phyloP scores from a whole-genome alignment of 768 basidiomycete genomes.

The Neoboletus brunneissimus region DNA sequence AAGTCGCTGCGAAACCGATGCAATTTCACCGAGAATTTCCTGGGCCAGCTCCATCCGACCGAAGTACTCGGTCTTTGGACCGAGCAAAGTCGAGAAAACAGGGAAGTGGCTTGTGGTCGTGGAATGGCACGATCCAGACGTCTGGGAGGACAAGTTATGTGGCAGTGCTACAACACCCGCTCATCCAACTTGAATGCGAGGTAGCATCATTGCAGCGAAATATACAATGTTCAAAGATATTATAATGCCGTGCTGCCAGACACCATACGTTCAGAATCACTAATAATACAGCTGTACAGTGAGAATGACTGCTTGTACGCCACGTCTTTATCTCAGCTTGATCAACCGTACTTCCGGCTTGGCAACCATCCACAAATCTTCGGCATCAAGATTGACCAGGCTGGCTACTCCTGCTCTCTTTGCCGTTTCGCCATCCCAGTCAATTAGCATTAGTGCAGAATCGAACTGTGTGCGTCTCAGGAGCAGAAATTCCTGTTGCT shows the following conservation, averaged over 20 bases:
- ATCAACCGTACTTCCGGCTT: neutral
- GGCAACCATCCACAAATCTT: neutral
- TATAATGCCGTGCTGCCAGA: neutral
- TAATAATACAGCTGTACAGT: neutral
- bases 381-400: neutral
- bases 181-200: too few relatives aligned
- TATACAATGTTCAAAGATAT: neutral
- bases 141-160: too few relatives aligned
- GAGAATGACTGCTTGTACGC: neutral
- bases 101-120: too few relatives aligned
- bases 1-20: neutral
- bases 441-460: constrained; percentile 1
- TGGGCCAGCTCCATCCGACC: neutral
- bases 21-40: neutral
- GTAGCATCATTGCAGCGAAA: too few relatives aligned
- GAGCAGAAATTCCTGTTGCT: constrained; percentile 1
- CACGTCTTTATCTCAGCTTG: neutral
- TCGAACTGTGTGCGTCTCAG: neutral
- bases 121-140: too few relatives aligned
- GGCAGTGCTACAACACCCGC: too few relatives aligned
- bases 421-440: neutral
- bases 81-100: neutral
- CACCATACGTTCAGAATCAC: too few relatives aligned
- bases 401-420: neutral
- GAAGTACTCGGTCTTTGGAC: neutral